Evolutionary conservation across 331 rosid species (phyloP), one percentile per base, ranked within the genome.

Genomic region (Pyrus hybrid): DNA sequence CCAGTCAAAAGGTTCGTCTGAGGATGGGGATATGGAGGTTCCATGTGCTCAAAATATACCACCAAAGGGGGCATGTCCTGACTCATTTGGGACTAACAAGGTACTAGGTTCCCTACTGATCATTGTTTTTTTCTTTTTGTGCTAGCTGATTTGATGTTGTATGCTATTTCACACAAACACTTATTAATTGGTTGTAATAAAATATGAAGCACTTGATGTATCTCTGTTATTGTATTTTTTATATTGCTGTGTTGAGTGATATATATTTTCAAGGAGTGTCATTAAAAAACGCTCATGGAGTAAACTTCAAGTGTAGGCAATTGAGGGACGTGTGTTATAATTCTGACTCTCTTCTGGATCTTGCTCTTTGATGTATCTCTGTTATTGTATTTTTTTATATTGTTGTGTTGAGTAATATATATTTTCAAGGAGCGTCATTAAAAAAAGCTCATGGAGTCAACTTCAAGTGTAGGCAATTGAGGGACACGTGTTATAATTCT

Each of bases 1-100:
- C 86, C 98, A 91, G 72, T 68, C 90, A 51, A 93, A 90, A 83
- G 79, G 84, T 65, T 93, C 93, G 97, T 56, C 87, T 69, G 98
- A 93, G 75, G 97, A 93, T 85, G 97, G 89, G 74, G 89, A 82
- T 79, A 74, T 76, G 5, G 96, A 92, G 73, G 85, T 85, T 35
- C 68, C 88, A 63, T 80, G 60, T 83, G 79, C 86, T 67, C 97
- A 79, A 79, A 86, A 79, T 79, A 61, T 62, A 79, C 70, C 87
- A 70, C 67, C 78, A 1, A 87, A 80, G 84, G 90, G 86, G 81
- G 63, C 84, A 67, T 66, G 70, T 86, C 84, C 96, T 32, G 98
- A 91, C 74, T 77, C 94, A 45, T 78, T 70, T 71, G 83, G 75
- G 77, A 53, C 70, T 73, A 85, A 76, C 35, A 91, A 91, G 97